Evolutionary conservation across 163 green algal species (phyloP), one percentile per base, ranked within the genome.

Genomic region (Chlamydomonas reinhardtii): DNA sequence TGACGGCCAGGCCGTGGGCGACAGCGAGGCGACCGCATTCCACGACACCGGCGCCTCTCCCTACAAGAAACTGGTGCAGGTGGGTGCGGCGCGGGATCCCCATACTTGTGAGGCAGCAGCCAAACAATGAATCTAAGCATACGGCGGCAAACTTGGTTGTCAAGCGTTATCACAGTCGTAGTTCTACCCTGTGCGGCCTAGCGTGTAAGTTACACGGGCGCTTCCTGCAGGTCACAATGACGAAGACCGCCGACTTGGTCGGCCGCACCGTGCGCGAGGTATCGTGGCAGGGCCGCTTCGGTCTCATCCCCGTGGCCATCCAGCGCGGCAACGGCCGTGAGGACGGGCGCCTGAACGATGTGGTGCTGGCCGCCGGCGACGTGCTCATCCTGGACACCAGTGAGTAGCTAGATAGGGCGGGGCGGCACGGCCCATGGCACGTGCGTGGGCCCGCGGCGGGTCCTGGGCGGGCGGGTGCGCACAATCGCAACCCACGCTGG

Each of bases 241-340:
- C 73, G 34, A 73, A 76, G 48, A 73, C 66, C n/a, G 85, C 89
- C 1, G 72, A 83, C 12, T 54, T 94, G 20, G 27, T 92, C 14
- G 93, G 95, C 31, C 81, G 93, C 32, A 89, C 32, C 17, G 92
- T 98, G 35, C 78, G 87, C 4, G 89, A 93, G 15, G 73, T 92
- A n/a, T 88, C 89, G 65, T 98, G 98, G 89, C 88, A 94, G 62
- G 91, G 90, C 31, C 88, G 90, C 70, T 98, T 97, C 82, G 83
- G 95, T 16, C 94, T 96, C 31, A 91, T 93, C 5, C 93, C 98
- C 32, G 90, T 98, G 39, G 93, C 91, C 68, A 94, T 98, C 32
- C 94, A 97, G 87, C 92, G 95, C 34, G 71, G 90, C 74, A 92
- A 87, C 64, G 64, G 76, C 19, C 85, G 76, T 31, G 66, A 93